A percentile compares a stretch with the other conserved stretches of the same genome.
Evolutionary conservation across 2,329 filamentous ascomycete species (phyloP).

Genomic region (Canariomyces notabilis): DNA sequence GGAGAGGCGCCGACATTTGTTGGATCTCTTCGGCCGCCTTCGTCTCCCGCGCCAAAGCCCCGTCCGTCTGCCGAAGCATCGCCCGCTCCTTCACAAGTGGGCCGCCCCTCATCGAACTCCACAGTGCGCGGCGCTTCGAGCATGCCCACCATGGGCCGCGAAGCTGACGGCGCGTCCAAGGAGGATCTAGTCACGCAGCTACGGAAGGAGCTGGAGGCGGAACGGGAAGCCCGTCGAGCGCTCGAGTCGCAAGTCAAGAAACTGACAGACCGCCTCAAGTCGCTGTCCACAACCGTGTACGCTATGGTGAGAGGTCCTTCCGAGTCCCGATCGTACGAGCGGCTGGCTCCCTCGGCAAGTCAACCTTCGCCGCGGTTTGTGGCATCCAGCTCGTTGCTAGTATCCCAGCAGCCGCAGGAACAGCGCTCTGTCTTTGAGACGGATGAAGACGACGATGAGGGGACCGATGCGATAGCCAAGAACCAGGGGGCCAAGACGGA

Average conservation of each 20-base stretch:
- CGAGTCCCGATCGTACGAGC: conserved; percentile 31
- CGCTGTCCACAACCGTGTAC: conserved; percentile 40
- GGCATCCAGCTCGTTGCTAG: conserved; percentile 17
- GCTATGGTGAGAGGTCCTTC: conserved; percentile 33
- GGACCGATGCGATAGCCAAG: conserved; percentile 15
- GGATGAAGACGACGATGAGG: conserved; percentile 37
- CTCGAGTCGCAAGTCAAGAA: conserved; percentile 54
- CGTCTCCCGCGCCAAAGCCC: conserved; percentile 29
- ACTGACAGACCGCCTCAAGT: conserved; percentile 46
- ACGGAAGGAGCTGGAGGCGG: conserved; percentile 48
- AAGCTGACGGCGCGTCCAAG: conserved; percentile 13
- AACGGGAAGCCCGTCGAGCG: conserved; percentile 50
- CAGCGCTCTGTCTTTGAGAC: conserved; percentile 28
- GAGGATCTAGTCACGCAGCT: conserved; percentile 9
- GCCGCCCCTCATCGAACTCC: conserved; percentile 40
- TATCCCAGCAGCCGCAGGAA: conserved; percentile 12
- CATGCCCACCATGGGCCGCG: conserved; percentile 37
- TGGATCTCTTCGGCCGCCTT: conserved; percentile 38
- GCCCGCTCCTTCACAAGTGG: conserved; percentile 15
- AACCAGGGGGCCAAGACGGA: background rate
- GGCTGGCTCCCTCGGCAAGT: conserved; percentile 16
- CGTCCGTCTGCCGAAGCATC: conserved; percentile 23
- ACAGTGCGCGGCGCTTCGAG: conserved; percentile 46
- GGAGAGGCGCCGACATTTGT: conserved; percentile 43
- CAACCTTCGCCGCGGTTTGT: conserved; percentile 12